phyloP scores from a whole-genome alignment of 2,329 filamentous ascomycete genomes.

The Colletotrichum agaves region DNA sequence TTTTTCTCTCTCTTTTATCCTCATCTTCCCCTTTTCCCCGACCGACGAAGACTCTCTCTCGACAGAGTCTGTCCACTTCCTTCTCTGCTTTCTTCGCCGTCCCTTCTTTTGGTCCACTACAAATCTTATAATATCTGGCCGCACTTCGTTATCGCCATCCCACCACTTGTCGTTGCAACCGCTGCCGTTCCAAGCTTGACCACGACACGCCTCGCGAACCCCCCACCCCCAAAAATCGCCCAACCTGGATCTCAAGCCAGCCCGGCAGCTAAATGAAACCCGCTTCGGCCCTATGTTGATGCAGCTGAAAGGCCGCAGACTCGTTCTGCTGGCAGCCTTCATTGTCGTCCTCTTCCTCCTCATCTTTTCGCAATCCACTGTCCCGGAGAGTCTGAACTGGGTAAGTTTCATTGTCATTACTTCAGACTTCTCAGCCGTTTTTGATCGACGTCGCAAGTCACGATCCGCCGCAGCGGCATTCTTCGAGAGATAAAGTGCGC shows the following conservation, averaged over 20 bases:
- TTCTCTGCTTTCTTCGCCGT: constrained; percentile 10
- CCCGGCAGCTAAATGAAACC: constrained; percentile 34
- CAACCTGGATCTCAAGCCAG: constrained; percentile 30
- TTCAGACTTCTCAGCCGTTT: neutral
- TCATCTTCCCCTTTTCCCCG: neutral
- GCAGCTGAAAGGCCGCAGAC: constrained; percentile 36
- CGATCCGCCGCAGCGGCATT: neutral
- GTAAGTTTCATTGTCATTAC: constrained; percentile 31
- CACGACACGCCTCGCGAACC: constrained; percentile 8
- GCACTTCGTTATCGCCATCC: constrained; percentile 7
- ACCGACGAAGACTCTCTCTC: constrained; percentile 13
- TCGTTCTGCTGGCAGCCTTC: constrained; percentile 31
- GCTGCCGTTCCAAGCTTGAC: neutral
- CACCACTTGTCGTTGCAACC: neutral
- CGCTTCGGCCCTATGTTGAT: constrained; percentile 31
- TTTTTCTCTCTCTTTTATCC: constrained; percentile 1
- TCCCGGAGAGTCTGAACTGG: constrained; percentile 33
- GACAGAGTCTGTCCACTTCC: constrained; percentile 12
- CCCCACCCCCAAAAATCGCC: constrained; percentile 8
- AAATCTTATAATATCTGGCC: constrained; percentile 25
- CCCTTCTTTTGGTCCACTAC: constrained; percentile 18
- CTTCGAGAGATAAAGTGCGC: constrained; percentile 7
- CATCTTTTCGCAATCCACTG: constrained; percentile 35
- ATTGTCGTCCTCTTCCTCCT: constrained; percentile 19
- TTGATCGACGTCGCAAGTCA: constrained; percentile 18